phyloP scores from a whole-genome alignment of 768 basidiomycete species.

The Phaeolepiota aurea region DNA sequence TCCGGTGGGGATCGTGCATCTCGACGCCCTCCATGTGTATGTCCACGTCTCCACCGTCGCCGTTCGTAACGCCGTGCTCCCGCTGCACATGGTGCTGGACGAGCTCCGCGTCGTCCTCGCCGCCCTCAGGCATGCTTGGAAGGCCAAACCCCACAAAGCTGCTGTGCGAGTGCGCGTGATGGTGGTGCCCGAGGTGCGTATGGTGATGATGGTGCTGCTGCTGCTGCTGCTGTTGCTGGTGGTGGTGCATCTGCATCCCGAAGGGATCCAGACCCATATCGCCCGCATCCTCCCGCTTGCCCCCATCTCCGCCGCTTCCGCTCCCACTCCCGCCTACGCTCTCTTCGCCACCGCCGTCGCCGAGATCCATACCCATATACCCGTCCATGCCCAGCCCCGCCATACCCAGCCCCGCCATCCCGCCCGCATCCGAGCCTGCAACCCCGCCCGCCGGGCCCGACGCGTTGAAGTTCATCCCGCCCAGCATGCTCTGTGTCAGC shows the following conservation, averaged over 20 bases:
- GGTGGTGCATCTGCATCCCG: neutral
- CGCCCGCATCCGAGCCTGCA: neutral
- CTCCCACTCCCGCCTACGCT: neutral
- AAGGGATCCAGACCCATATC: slow-evolving; percentile 16
- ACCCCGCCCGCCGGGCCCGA: neutral
- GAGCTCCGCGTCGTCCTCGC: slow-evolving; percentile 3
- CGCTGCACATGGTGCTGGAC: neutral
- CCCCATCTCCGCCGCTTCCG: neutral
- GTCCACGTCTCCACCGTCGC: neutral
- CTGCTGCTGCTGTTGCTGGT: neutral
- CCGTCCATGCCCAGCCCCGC: slow-evolving; percentile 3
- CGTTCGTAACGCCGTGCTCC: neutral
- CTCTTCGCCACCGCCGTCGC: slow-evolving; percentile 2
- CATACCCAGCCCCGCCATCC: slow-evolving; percentile 5
- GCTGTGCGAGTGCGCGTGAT: slow-evolving; percentile 3
- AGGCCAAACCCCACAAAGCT: slow-evolving; percentile 11
- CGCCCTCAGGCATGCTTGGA: slow-evolving; percentile 22
- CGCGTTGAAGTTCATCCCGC: neutral
- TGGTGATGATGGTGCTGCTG: neutral
- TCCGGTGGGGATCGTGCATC: neutral
- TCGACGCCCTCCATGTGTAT: neutral
- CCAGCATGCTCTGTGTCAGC: slow-evolving; percentile 4
- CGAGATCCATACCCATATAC: slow-evolving; percentile 7
- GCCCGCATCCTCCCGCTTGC: slow-evolving; percentile 6
- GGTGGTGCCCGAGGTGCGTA: neutral